A percentile compares a stretch with the other conserved stretches of the same genome.
Conservation (phyloP, 1,284 basidiomycete genomes). For the Coniophora puteana region DNA sequence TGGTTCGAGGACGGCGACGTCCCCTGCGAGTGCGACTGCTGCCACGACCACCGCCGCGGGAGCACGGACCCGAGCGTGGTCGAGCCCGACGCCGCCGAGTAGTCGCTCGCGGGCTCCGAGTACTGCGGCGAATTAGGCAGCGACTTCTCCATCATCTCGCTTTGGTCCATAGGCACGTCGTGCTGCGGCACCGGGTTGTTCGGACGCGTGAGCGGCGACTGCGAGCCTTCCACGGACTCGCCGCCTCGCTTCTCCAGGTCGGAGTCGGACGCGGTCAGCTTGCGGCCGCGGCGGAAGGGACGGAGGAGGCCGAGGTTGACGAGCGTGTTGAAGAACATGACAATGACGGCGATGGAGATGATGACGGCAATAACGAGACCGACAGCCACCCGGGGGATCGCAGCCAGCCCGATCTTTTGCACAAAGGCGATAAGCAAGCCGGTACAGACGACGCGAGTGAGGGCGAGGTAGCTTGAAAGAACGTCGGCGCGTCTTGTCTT, state of each 20-base stretch:
- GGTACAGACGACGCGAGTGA: slow-evolving; percentile 59
- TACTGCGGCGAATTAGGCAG: slow-evolving; percentile 33
- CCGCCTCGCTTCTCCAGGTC: slow-evolving; percentile 26
- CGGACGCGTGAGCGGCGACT: slow-evolving; percentile 33
- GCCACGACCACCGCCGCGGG: slow-evolving; percentile 43
- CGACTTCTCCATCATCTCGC: slow-evolving; percentile 37
- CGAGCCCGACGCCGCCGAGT: slow-evolving; percentile 33
- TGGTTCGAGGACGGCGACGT: slow-evolving; percentile 24
- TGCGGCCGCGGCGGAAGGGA: slow-evolving; percentile 15
- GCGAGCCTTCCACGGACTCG: slow-evolving; percentile 14
- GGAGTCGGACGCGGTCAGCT: slow-evolving; percentile 9
- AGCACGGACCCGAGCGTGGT: slow-evolving; percentile 39
- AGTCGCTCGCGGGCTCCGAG: slow-evolving; percentile 25
- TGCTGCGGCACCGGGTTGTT: slow-evolving; percentile 53
- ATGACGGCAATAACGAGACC: slow-evolving; percentile 63
- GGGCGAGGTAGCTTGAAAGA: slow-evolving; percentile 59
- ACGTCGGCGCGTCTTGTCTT: slow-evolving; percentile 56
- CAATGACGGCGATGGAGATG: slow-evolving; percentile 54
- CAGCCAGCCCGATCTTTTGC: slow-evolving; percentile 49
- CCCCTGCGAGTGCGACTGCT: slow-evolving; percentile 31
- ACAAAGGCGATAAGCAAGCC: slow-evolving; percentile 69
- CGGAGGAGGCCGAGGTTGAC: slow-evolving; percentile 38
- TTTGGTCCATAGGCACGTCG: slow-evolving; percentile 38
- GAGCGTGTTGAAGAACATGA: slow-evolving; percentile 59
- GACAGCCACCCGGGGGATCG: slow-evolving; percentile 75